phyloP scores from a whole-genome alignment of 2,329 filamentous ascomycete species.

The Ophiocordyceps sinensis region DNA sequence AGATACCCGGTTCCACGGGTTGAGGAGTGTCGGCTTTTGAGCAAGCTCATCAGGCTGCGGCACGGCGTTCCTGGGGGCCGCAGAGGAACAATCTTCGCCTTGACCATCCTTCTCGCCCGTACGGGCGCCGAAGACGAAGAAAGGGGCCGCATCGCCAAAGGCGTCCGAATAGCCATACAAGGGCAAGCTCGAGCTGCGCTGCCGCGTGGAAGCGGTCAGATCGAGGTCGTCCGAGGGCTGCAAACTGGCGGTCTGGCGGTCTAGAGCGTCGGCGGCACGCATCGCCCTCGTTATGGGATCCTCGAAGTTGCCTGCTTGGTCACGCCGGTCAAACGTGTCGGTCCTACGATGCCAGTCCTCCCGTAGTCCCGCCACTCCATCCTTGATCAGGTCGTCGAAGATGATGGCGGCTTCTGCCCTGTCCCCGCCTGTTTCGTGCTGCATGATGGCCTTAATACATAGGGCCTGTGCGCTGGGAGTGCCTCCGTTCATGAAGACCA shows the following conservation, averaged over 20 bases:
- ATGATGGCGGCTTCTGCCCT: slow-evolving; percentile 32
- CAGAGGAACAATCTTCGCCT: slow-evolving; percentile 4
- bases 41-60: slow-evolving; percentile 13
- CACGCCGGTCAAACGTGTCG: background rate
- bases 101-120: slow-evolving; percentile 9
- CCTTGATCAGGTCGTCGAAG: slow-evolving; percentile 34
- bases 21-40: slow-evolving; percentile 1
- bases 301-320: slow-evolving; percentile 10
- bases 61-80: slow-evolving; percentile 8
- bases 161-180: slow-evolving; percentile 28
- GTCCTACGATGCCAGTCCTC: slow-evolving; percentile 8
- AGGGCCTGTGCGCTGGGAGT: slow-evolving; percentile 36
- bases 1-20: slow-evolving; percentile 8
- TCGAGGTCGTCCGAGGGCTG: slow-evolving; percentile 35
- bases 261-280: slow-evolving; percentile 43
- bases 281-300: slow-evolving; percentile 41
- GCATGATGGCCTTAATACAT: slow-evolving; percentile 40
- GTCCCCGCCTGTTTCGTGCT: slow-evolving; percentile 35
- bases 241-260: slow-evolving; percentile 39
- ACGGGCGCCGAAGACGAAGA: slow-evolving; percentile 30
- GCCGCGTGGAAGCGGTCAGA: slow-evolving; percentile 22
- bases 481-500: slow-evolving; percentile 48
- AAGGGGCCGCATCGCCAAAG: slow-evolving; percentile 28
- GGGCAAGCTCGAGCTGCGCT: slow-evolving; percentile 35
- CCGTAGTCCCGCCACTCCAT: slow-evolving; percentile 27